Base-by-base conservation (phyloP, 495 filamentous ascomycete genomes). In the Aspergillus bertholletiae region DNA sequence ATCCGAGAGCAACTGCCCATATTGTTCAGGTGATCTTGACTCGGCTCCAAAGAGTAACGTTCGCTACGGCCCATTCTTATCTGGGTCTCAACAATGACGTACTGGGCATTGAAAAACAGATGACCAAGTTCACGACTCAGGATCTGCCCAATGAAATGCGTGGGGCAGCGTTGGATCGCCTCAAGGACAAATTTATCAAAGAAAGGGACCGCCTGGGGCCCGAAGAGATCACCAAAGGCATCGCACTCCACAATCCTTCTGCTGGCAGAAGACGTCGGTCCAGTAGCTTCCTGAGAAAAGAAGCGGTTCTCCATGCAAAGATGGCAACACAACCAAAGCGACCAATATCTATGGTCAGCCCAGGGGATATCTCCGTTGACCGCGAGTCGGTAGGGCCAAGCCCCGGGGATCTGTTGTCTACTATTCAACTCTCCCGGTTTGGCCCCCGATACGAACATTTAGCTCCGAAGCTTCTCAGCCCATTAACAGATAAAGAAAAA, bases 21-120 rank as follows among this genome's bases (percentile, higher is more conserved):
- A 97, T 98, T 56, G 90, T 98, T 2, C 93, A 97, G 54, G 94
- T 98, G 24, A 97, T 98, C 49, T 69, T 98, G 26, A 97, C 94
- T 2, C 80, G 94, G 53, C 86, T 98, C 28, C 94, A 98, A 64
- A 79, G 94, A 52, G 94, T 98, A 18, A 97, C 95, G 1, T 88
- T 98, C 39, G 85, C 90, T 0, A 97, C 95, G 2, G 95, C 89
- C 0, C 90, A 96, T 71, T 87, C 90, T 7, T 98, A 98, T 63
- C 84, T 98, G 15, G 94, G 94, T 1, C 70, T 98, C 32, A 96
- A 88, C 1, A 87, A 84, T 37, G 95, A 98, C 56, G 93, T 98
- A 0, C 73, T 97, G 20, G 85, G 88, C 3, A 96, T 91, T 18
- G 94, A 98, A 63, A 85, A 87, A 53, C 84, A 91, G 46, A 95